A percentile compares a stretch with the other conserved stretches of the same genome.
phyloP scores from a whole-genome alignment of 2,329 filamentous ascomycete genomes.

The Ophiocordyceps unilateralis region DNA sequence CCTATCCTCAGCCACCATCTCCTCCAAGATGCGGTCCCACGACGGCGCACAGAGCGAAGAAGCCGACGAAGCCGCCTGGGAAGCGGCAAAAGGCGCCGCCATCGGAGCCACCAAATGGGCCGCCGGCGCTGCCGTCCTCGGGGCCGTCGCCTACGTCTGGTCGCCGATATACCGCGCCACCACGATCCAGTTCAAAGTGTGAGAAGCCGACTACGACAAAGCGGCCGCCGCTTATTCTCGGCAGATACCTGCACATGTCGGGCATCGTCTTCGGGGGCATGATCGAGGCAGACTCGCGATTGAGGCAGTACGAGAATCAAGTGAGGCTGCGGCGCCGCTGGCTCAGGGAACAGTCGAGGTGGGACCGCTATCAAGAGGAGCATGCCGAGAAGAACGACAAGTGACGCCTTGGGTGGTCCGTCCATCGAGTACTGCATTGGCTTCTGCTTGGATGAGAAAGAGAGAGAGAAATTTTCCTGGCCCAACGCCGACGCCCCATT shows the following conservation, averaged over 20 bases:
- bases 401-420: no score
- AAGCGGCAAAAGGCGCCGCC: conserved; percentile 49
- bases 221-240: neutral
- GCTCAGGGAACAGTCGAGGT: conserved; percentile 47
- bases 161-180: conserved; percentile 57
- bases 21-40: conserved; percentile 27
- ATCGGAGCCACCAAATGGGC: conserved; percentile 59
- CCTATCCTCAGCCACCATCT: no score
- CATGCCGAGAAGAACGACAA: conserved; percentile 26
- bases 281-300: conserved; percentile 54
- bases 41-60: conserved; percentile 47
- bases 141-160: conserved; percentile 41
- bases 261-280: conserved; percentile 66
- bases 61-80: conserved; percentile 52
- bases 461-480: no score
- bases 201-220: conserved; percentile 12
- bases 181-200: conserved; percentile 66
- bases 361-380: conserved; percentile 50
- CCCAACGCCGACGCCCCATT: conserved; percentile 13
- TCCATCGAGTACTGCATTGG: neutral
- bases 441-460: neutral
- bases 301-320: conserved; percentile 49
- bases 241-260: conserved; percentile 69
- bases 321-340: conserved; percentile 48
- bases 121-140: conserved; percentile 42